Evolutionary conservation across 352 stramenopile genomes (phyloP).

Genomic region (Peronospora belbahrii): DNA sequence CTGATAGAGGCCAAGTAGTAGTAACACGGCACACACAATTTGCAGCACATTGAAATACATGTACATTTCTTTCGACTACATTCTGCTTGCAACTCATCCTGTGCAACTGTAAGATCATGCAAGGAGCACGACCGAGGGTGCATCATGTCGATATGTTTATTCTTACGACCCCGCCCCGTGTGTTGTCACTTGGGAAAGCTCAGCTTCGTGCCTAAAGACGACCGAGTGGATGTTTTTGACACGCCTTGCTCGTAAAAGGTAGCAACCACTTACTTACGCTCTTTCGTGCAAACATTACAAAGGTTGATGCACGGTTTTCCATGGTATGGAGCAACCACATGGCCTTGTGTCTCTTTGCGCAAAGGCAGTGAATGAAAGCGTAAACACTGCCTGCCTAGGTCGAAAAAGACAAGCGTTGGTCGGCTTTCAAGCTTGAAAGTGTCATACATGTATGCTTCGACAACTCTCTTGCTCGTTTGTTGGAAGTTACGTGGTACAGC

Average conservation of each 20-base stretch:
- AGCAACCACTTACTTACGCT: conserved; percentile 30
- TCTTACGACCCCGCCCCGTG: conserved; percentile 25
- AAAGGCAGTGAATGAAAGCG: conserved; percentile 20
- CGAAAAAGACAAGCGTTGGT: conserved; percentile 18
- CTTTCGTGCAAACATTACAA: conserved; percentile 32
- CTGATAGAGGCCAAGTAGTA: neutral
- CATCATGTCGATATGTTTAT: conserved; percentile 31
- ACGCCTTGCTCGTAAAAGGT: conserved; percentile 33
- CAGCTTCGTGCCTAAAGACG: conserved; percentile 26
- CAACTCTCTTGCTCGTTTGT: conserved; percentile 29
- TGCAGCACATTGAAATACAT: too few relatives aligned
- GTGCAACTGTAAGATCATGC: conserved; percentile 25
- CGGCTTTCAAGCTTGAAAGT: conserved; percentile 28
- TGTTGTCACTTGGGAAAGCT: conserved; percentile 30
- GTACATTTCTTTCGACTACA: too few relatives aligned
- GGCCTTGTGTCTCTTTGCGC: conserved; percentile 38
- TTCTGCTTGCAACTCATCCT: conserved; percentile 20
- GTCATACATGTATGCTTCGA: conserved; percentile 35
- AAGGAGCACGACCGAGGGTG: too few relatives aligned
- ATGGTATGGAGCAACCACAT: conserved; percentile 28
- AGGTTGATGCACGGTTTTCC: conserved; percentile 14
- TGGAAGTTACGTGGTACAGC: conserved; percentile 38
- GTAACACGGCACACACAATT: conserved; percentile 5
- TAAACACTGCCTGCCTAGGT: conserved; percentile 25
- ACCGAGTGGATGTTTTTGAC: conserved; percentile 23